Base-by-base conservation (phyloP, 306 rosid genomes). In the Cercis canadensis region DNA sequence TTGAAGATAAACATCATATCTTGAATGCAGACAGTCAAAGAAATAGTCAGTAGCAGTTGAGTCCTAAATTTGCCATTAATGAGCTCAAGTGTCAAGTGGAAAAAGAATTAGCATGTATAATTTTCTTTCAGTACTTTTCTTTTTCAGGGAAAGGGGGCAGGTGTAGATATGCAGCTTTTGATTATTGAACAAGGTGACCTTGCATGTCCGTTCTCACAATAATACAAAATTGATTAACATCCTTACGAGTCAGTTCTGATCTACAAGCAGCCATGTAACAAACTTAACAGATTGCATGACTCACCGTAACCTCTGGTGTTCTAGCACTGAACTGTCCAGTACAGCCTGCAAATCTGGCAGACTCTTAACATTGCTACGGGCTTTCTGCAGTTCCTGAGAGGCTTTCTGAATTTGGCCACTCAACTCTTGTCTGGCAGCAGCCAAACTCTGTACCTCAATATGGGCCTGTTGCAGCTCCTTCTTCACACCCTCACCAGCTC, bases 301-400 rank as follows among this genome's bases (percentile, higher is more conserved):
- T 87, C 67, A 94, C 98, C 89, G 76, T 67, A 90, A 39, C 65
- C 82, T 81, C 59, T 80, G 84, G 79, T 83, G 91, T 47, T 90
- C 96, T 78, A 76, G 78, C 73, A 78, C 83, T 86, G 87, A 83
- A 69, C 76, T 57, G 41, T 87, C 92, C 74, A 91, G 86, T 72
- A 87, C 96, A 60, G 62, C 76, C 72, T 76, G 84, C 75, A 87
- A 79, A 79, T 84, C 88, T 3, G 88, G 90, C 51, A 91, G 32
- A 68, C 60, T 64, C 59, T 89, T 79, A 62, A 75, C 76, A 71
- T 84, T 92, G n/a, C 36, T 50, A 32, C 36, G 57, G 24, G 78
- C 84, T 75, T 70, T 94, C 71, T 82, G 82, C 85, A 91, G 64
- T 68, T 89, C 92, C 65, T 81, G 80, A 18, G 58, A 69, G 7